Conservation (phyloP, 2,329 filamentous ascomycete species). For the Ceratocystis albifundus region DNA sequence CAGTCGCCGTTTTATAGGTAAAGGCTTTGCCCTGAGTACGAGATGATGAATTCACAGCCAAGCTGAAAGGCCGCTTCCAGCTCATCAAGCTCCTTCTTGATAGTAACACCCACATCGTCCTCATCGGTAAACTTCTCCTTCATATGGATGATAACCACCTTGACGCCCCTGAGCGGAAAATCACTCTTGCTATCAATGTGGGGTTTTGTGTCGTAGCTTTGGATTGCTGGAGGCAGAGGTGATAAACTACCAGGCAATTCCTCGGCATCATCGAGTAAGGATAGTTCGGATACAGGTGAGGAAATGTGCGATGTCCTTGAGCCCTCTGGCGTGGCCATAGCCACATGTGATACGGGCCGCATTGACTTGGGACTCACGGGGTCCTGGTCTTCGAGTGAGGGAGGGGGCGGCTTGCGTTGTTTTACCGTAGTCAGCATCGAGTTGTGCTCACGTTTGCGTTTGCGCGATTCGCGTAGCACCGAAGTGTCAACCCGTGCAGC, state of each 20-base stretch:
- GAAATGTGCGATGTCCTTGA: conserved; percentile 19
- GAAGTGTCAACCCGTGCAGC: conserved; percentile 34
- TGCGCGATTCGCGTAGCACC: conserved; percentile 37
- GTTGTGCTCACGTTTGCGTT: conserved; percentile 48
- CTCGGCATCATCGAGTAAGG: conserved; percentile 22
- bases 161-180: conserved; percentile 56
- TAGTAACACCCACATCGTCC: conserved; percentile 50
- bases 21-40: conserved; percentile 51
- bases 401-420: conserved; percentile 22
- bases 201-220: conserved; percentile 28
- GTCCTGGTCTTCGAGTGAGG: conserved; percentile 30
- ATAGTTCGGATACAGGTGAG: conserved; percentile 8
- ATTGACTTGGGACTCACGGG: conserved; percentile 44
- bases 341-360: conserved; percentile 26
- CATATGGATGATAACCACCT: conserved; percentile 81
- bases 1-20: conserved; percentile 32
- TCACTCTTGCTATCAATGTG: conserved; percentile 24
- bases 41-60: conserved; percentile 70
- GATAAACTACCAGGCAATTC: conserved; percentile 33
- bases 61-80: conserved; percentile 54
- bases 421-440: conserved; percentile 23
- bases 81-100: conserved; percentile 56
- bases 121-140: conserved; percentile 76
- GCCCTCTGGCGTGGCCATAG: conserved; percentile 22
- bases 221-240: conserved; percentile 38